Conservation (phyloP, 2,329 filamentous ascomycete species). For the Fusarium stilboides region DNA sequence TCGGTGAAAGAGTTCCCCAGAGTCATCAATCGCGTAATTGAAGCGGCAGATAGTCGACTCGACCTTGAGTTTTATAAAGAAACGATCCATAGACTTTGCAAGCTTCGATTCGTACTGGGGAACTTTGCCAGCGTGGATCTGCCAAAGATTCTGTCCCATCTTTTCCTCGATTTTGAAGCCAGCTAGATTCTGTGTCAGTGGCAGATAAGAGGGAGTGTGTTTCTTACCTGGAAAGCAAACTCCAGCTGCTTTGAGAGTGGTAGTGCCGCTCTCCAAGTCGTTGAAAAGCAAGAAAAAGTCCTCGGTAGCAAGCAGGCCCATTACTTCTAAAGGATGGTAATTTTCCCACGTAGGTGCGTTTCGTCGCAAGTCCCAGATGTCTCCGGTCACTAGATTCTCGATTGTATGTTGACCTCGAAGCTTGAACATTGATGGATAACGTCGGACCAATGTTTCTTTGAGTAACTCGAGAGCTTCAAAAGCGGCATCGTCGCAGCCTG, state of each 20-base stretch:
- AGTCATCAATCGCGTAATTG: slow-evolving; percentile 2
- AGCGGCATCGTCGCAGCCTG: not conserved
- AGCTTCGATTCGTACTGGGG: slow-evolving; percentile 2
- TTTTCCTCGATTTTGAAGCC: slow-evolving; percentile 1
- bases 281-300: not conserved
- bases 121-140: slow-evolving; percentile 2
- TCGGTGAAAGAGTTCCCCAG: not conserved
- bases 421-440: not conserved
- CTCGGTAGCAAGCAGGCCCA: not conserved
- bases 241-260: not conserved
- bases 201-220: not conserved
- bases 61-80: slow-evolving; percentile 1
- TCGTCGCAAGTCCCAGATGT: not conserved
- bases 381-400: not conserved
- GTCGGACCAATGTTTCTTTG: not conserved
- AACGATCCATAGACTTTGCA: slow-evolving; percentile 1
- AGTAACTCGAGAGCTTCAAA: not conserved
- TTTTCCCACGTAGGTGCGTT: not conserved
- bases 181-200: not conserved
- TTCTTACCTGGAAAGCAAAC: not conserved
- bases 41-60: not conserved
- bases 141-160: not conserved
- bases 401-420: not conserved
- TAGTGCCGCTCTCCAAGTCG: not conserved
- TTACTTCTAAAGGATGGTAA: not conserved